A percentile compares a stretch with the other conserved stretches of the same genome.
Evolutionary conservation across 1,139 yeast genomes (phyloP).

Genomic region (Geotrichum siamense): DNA sequence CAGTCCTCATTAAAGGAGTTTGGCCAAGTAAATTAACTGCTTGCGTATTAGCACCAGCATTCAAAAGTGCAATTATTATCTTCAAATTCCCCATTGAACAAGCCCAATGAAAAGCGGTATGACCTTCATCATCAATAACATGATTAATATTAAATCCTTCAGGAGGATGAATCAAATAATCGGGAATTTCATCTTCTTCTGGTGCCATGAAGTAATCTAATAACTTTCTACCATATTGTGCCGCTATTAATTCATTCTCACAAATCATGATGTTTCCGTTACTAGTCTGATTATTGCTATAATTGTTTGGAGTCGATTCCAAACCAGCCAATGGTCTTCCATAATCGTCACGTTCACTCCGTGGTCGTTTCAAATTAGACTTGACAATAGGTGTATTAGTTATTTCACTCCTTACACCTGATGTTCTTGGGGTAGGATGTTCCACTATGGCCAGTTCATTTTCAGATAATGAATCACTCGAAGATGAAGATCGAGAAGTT

Average conservation of each 20-base stretch:
- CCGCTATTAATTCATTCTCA: slow-evolving; percentile 33
- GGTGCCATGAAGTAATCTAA: slow-evolving; percentile 60
- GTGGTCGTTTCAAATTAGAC: slow-evolving; percentile 3
- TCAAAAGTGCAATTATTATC: slow-evolving; percentile 61
- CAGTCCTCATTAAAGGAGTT: slow-evolving; percentile 75
- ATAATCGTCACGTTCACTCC: slow-evolving; percentile 3
- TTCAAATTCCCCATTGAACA: slow-evolving; percentile 80
- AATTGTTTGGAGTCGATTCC: slow-evolving; percentile 3
- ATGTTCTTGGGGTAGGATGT: slow-evolving; percentile 14
- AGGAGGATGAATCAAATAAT: slow-evolving; percentile 67
- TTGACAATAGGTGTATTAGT: slow-evolving; percentile 16
- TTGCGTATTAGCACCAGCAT: slow-evolving; percentile 68
- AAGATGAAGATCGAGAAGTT: slow-evolving; percentile 32
- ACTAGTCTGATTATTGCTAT: slow-evolving; percentile 18
- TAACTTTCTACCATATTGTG: slow-evolving; percentile 40
- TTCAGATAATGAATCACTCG: slow-evolving; percentile 33
- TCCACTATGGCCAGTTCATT: slow-evolving; percentile 27
- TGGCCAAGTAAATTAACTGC: slow-evolving; percentile 71
- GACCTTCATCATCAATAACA: slow-evolving; percentile 91
- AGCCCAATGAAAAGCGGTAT: slow-evolving; percentile 96
- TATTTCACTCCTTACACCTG: slow-evolving; percentile 11
- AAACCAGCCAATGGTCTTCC: slow-evolving; percentile 1
- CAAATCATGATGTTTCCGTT: slow-evolving; percentile 29
- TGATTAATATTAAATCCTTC: slow-evolving; percentile 74
- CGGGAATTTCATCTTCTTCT: slow-evolving; percentile 67